These are phyloP conservation scores for Syncephalastrum monosporum DNA, from an alignment of 371 early-diverging fungal species.

Conservation along the genomic window DNA sequence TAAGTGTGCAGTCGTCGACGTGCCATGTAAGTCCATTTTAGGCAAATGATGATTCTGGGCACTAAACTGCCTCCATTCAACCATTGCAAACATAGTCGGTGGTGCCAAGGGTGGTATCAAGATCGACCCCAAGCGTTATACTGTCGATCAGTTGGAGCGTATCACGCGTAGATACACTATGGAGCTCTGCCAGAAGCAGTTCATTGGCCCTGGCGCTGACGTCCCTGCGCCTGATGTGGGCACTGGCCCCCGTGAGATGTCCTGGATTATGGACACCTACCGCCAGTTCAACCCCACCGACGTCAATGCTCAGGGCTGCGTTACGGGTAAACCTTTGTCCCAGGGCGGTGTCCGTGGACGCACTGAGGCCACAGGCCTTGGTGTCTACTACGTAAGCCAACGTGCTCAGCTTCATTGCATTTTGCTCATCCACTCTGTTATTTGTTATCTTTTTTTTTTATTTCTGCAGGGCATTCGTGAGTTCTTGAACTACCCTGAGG, in stretches of 20 bases:
- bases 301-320: slow-evolving; percentile 83
- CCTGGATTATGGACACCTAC: slow-evolving; percentile 92
- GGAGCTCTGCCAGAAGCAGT: slow-evolving; percentile 91
- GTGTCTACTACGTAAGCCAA: slow-evolving; percentile 66
- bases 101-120: slow-evolving; percentile 89
- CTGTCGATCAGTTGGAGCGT: slow-evolving; percentile 76
- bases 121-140: slow-evolving; percentile 80
- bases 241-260: slow-evolving; percentile 86
- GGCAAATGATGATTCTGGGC: neutral
- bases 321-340: slow-evolving; percentile 87
- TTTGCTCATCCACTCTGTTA: neutral
- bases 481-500: slow-evolving; percentile 78
- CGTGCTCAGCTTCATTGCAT: too few relatives aligned
- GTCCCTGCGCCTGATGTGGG: slow-evolving; percentile 95
- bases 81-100: slow-evolving; percentile 34
- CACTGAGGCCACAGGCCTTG: slow-evolving; percentile 88
- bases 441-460: too few relatives aligned
- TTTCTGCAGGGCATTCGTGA: slow-evolving; percentile 68
- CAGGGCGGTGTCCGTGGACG: slow-evolving; percentile 91
- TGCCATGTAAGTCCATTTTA: slow-evolving; percentile 68
- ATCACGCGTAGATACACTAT: slow-evolving; percentile 89
- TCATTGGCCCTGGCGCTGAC: slow-evolving; percentile 82
- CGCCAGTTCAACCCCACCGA: slow-evolving; percentile 84
- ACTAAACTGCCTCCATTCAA: too few relatives aligned
- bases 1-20: slow-evolving; percentile 92